Conservation (phyloP, 2,329 filamentous ascomycete species). For the Colletotrichum paranaense region DNA sequence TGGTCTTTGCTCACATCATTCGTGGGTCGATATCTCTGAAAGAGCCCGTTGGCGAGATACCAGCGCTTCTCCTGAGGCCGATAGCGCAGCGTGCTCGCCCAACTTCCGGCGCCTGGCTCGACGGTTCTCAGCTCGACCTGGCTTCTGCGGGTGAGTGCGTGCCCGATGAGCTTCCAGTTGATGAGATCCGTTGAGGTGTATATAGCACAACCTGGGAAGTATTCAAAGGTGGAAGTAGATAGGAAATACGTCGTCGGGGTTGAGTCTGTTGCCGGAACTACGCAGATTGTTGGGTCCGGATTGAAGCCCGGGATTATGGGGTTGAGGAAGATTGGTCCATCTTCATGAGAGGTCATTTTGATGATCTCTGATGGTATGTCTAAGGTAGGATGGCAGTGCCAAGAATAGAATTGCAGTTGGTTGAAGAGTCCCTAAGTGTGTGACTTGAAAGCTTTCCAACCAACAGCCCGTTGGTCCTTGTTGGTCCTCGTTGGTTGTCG, state of each 20-base stretch:
- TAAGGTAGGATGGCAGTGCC: too few species aligned
- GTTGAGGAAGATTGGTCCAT: constrained; percentile 50
- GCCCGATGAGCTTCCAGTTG: constrained; percentile 63
- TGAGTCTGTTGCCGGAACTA: constrained; percentile 45
- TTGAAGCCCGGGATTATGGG: constrained; percentile 71
- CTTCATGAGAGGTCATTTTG: neutral
- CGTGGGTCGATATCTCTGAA: constrained; percentile 53
- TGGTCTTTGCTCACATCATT: constrained; percentile 37
- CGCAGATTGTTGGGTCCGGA: constrained; percentile 66
- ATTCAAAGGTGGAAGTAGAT: constrained; percentile 72
- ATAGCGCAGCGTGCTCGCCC: constrained; percentile 60
- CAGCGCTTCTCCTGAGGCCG: constrained; percentile 50
- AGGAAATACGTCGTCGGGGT: constrained; percentile 61
- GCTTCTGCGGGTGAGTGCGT: constrained; percentile 60
- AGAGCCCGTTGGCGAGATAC: constrained; percentile 59
- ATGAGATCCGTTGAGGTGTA: constrained; percentile 66
- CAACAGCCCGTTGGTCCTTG: neutral
- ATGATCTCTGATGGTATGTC: neutral
- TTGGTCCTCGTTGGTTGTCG: neutral
- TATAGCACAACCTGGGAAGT: constrained; percentile 70
- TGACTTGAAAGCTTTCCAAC: neutral
- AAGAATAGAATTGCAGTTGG: neutral
- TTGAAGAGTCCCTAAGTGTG: neutral
- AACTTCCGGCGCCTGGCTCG: constrained; percentile 62
- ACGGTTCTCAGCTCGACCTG: constrained; percentile 64